Evolutionary conservation across 2,329 filamentous ascomycete genomes (phyloP).

Genomic region (Cordyceps farinosa): DNA sequence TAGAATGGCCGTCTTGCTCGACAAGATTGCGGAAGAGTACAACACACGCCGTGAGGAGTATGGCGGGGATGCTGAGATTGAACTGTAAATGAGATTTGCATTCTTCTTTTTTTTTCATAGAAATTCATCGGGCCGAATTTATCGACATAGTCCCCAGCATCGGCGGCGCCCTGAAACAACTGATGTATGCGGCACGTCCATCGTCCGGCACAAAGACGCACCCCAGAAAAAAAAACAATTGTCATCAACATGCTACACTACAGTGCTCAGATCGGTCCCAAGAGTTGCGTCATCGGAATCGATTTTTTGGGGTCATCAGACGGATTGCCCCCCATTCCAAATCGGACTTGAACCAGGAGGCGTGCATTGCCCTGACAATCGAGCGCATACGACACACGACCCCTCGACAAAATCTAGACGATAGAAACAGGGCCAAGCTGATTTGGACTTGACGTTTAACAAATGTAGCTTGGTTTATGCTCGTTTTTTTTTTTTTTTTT

Average conservation of each 20-base stretch:
- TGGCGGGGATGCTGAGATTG: slow-evolving; percentile 23
- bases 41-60: slow-evolving; percentile 22
- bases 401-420: background rate
- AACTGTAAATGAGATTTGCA: slow-evolving; percentile 25
- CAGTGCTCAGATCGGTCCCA: background rate
- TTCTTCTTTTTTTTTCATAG: background rate
- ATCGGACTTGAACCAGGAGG: background rate
- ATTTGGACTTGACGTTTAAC: too few relatives aligned
- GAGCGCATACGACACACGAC: background rate
- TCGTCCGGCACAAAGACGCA: background rate
- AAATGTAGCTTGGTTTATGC: too few relatives aligned
- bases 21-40: slow-evolving; percentile 51
- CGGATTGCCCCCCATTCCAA: slow-evolving; percentile 5
- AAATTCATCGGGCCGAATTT: too few relatives aligned
- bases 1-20: slow-evolving; percentile 64
- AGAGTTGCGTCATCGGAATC: background rate
- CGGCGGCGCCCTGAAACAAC: background rate
- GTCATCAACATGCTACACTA: slow-evolving; percentile 7
- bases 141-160: background rate
- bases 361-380: background rate
- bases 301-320: background rate
- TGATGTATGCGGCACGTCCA: background rate
- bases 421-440: background rate
- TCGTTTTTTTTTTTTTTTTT: too few relatives aligned
- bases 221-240: background rate